phyloP scores from a whole-genome alignment of 768 basidiomycete species.

The Postia placenta region DNA sequence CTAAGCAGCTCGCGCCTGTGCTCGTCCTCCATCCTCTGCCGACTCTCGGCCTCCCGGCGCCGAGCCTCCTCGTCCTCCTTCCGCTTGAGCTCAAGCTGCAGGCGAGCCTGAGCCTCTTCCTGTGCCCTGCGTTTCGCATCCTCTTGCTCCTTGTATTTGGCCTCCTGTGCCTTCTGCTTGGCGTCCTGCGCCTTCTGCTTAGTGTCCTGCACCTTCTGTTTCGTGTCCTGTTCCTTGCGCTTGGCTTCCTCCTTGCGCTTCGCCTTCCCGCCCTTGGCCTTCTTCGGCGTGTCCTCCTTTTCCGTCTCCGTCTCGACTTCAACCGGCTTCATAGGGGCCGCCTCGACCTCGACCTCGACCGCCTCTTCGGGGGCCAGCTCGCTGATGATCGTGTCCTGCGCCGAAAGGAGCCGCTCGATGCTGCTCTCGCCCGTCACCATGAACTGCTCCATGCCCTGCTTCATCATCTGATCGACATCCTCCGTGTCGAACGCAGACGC shows the following conservation, averaged over 20 bases:
- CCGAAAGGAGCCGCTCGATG: neutral
- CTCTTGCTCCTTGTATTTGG: constrained; percentile 14
- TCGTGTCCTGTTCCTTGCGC: constrained; percentile 8
- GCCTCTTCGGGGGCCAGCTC: neutral
- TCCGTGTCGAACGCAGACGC: constrained; percentile 14
- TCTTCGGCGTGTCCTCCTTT: neutral
- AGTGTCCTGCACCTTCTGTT: constrained; percentile 5
- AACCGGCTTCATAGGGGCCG: neutral
- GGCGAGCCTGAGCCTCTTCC: constrained; percentile 12
- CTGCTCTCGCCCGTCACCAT: neutral
- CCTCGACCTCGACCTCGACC: neutral
- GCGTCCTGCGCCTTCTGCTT: constrained; percentile 9
- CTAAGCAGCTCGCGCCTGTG: constrained; percentile 10
- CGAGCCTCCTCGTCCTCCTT: constrained; percentile 24
- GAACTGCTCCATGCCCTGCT: neutral
- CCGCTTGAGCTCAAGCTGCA: constrained; percentile 26
- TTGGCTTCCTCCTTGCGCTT: constrained; percentile 1
- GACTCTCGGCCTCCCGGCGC: constrained; percentile 29
- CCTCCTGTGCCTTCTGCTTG: constrained; percentile 10
- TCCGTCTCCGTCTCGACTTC: neutral
- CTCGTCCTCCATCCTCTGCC: constrained; percentile 17
- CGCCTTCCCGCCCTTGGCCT: neutral
- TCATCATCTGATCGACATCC: constrained; percentile 8
- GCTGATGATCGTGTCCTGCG: neutral
- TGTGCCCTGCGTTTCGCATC: constrained; percentile 13